Evolutionary conservation across 345 rosid genomes (phyloP), one percentile per base, ranked within the genome.

Genomic region (Ceriops zippeliana): DNA sequence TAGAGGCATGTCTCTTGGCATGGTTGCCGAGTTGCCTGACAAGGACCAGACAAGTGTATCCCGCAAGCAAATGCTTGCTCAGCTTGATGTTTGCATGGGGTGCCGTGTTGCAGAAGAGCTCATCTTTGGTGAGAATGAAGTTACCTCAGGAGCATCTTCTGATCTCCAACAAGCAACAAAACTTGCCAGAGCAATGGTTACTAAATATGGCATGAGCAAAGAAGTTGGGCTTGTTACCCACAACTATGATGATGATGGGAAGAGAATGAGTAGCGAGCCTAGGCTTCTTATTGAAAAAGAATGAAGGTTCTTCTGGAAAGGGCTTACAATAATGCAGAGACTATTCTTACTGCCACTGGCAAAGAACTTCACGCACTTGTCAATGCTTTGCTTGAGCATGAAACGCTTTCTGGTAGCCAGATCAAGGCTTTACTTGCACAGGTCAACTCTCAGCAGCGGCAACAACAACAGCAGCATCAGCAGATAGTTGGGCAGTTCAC

Each of bases 71-170:
- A 91, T 95, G 99, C 98, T 95, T 73, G 98, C 98, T 35, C 76
- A 88, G 63, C 91, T 91, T 58, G 97, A 95, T 84, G 93, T 95
- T 58, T 84, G 87, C 80, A 87, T 95, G 98, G 99, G 99, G 7
- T 97, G 99, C 4, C 81, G 97, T 19, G 99, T 90, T 22, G 99
- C 99, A 0, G 99, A 95, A 65, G 99, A 91, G 79, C 86, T 95
- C 66, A 91, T 95, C 53, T 95, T 95, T 24, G 97, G 98, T 62
- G 98, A 91, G 31, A 86, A 83, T 30, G 97, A 92, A 68, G 92
- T 95, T 46, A 90, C 99, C 52, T 81, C 97, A 5, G 98, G 97
- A 58, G 93, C 98, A 28, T 85, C 90, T 5, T 81, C 87, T 22
- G 99, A 95, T 80, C 92, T 95, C 69, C 77, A 88, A 76, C 85